Base-by-base conservation (phyloP, 768 basidiomycete genomes). In the Clitopilus passeckerianus region DNA sequence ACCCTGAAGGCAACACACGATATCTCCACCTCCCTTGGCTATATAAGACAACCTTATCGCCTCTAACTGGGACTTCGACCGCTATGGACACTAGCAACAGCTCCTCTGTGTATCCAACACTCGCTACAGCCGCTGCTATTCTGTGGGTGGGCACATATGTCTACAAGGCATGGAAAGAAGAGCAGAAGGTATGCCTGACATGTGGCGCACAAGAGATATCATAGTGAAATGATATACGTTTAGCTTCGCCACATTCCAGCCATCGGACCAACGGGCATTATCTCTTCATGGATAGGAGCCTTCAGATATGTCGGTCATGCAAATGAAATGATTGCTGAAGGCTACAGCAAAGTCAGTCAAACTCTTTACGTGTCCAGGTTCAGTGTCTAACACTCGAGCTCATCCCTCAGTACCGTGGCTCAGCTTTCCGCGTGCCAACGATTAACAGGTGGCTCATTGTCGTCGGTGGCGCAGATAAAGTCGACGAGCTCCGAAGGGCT, bases 401-500 rank as follows among this genome's bases (percentile, higher is more conserved):
- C 23, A 6, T 24, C 20, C 34, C 53, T 20, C 44, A 65, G 64
- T 66, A 63, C 56, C 57, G 46, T 24, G 65, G 66, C 27, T 53
- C 56, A 2, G 60, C 62, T 6, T 72, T 68, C 61, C 66, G 65
- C 34, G 44, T 70, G 22, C 68, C 67, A 8, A 58, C 59, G 34
- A 57, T 71, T 9, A 66, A 63, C 15, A 61, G 62, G 52, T 77
- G 75, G 76, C 58, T 67, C 1, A 64, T 76, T 6, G 60, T 75
- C 1, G 63, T 72, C 34, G 70, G 67, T 35, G 71, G 70, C n/a
- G 61, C 63, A 3, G 54, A 70, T 24, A 62, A 71, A 58, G 61
- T 74, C 7, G 70, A 75, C 14, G 74, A 77, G 24, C 61, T 78
- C 41, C 67, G 72, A 10, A 70, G 66, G 56, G 72, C 74, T 10